A percentile compares a stretch with the other conserved stretches of the same genome.
phyloP scores from a whole-genome alignment of 208 protist genomes.

The Novymonas esmeraldas region DNA sequence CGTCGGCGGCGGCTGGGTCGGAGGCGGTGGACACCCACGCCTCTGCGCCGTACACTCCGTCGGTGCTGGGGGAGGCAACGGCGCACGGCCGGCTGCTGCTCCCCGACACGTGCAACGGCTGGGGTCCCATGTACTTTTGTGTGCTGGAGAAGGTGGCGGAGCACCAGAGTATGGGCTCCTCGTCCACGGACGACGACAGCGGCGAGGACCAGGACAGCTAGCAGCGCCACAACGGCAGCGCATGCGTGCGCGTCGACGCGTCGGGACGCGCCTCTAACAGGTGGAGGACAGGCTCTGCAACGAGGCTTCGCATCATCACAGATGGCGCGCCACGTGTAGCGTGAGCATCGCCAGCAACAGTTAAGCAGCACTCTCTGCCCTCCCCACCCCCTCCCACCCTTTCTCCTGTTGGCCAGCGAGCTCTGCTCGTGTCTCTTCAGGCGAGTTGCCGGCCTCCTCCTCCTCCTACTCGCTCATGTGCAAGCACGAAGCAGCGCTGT shows the following conservation, averaged over 20 bases:
- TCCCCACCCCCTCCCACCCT: no score
- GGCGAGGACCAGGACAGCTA: slow-evolving; percentile 5
- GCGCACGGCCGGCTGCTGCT: slow-evolving; percentile 70
- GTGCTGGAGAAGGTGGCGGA: slow-evolving; percentile 67
- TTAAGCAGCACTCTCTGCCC: no score
- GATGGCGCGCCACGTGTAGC: no score
- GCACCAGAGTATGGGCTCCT: slow-evolving; percentile 28
- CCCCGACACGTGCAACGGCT: slow-evolving; percentile 61
- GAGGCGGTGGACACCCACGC: background rate
- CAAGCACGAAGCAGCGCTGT: no score
- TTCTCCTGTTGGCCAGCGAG: no score
- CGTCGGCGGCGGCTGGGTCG: background rate
- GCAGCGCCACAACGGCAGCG: no score
- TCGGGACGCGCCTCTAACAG: background rate
- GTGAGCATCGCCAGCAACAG: no score
- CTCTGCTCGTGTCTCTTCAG: no score
- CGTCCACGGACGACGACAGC: slow-evolving; percentile 26
- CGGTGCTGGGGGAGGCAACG: slow-evolving; percentile 64
- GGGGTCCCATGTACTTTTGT: slow-evolving; percentile 77
- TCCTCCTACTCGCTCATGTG: no score
- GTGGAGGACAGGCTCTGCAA: background rate
- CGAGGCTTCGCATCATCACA: no score
- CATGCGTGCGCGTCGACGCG: background rate
- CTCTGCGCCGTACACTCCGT: background rate
- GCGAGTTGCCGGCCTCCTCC: no score